phyloP scores from a whole-genome alignment of 805 yeast genomes.

The Priceomyces carsonii region DNA sequence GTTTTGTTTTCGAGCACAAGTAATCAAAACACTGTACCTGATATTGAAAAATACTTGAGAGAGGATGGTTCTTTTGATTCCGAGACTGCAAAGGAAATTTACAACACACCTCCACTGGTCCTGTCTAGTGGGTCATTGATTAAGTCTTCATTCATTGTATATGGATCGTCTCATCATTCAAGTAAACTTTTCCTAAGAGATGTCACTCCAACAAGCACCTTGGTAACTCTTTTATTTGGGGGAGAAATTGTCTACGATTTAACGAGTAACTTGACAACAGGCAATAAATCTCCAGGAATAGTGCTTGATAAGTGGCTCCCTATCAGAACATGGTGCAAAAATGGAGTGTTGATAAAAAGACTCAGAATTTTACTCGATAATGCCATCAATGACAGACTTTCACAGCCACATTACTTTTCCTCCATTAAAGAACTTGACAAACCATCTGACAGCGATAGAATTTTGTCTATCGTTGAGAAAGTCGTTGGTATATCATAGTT shows the following conservation, averaged over 20 bases:
- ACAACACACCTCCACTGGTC: conserved; percentile 43
- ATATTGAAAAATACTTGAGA: conserved; percentile 24
- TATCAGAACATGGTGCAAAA: conserved; percentile 88
- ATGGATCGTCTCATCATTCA: conserved; percentile 59
- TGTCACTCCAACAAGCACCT: conserved; percentile 74
- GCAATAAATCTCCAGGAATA: conserved; percentile 74
- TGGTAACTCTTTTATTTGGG: conserved; percentile 79
- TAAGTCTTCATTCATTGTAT: conserved; percentile 64
- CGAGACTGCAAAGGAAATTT: conserved; percentile 27
- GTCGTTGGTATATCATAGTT: conserved; percentile 10
- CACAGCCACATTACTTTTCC: conserved; percentile 21
- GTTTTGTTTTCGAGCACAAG: conserved; percentile 47
- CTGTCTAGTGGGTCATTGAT: conserved; percentile 28
- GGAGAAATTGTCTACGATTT: conserved; percentile 67
- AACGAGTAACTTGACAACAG: conserved; percentile 36
- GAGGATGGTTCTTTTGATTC: conserved; percentile 45
- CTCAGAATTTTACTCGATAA: conserved; percentile 66
- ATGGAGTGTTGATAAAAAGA: conserved; percentile 80
- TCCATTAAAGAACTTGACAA: background rate
- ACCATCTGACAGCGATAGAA: conserved; percentile 15
- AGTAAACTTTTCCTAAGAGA: conserved; percentile 70
- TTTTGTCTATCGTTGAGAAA: conserved; percentile 20
- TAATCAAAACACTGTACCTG: conserved; percentile 9
- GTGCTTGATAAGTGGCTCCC: conserved; percentile 90
- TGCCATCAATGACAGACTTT: conserved; percentile 63